Base-by-base conservation (phyloP, 371 early-diverging fungal species). In the Mortierella sp. region DNA sequence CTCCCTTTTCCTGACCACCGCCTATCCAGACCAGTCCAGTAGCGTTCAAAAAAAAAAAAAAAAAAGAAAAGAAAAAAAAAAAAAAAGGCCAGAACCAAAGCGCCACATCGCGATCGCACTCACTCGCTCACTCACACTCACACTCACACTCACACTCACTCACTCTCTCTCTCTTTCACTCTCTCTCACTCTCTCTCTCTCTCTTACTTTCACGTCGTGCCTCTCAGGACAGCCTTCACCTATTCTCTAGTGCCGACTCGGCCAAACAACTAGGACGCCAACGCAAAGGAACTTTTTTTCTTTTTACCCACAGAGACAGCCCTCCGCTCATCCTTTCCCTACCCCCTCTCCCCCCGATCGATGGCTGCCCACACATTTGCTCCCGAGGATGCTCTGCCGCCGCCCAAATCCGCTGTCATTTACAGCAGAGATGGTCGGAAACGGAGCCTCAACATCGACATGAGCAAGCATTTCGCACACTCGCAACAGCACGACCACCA, bases 341-440 rank as follows among this genome's bases (percentile, higher is more conserved):
- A 26, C 25, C 21, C 21, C 48, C 57, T 58, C 29, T 57, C 53
- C 7, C 59, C 51, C 60, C 58, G 29, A 51, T 44, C 60, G 25
- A 79, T 79, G 80, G 80, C 80, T 9, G 80, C 80, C 50, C 80
- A 79, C 57, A 73, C 80, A 70, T 79, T 79, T 51, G 73, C 73
- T 23, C 73, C 80, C 64, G 80, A 79, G 66, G 70, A 72, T 37
- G 64, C 73, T 25, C 66, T 79, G 45, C 80, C 80, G 15, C 80
- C 80, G 58, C 80, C 83, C 58, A 83, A 83, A 69, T 77, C 77
- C n/a, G 82, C 83, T 25, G 75, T 83, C 45, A 83, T 83, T 66
- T 83, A 81, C 68, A 83, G 81, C 65, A 71, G 81, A 69, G 77
- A 79, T 61, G 83, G 83, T 63, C 79, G 82, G 65, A 83, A 83